Percentiles rank a stretch among this genome's conserved stretches.
These are phyloP conservation scores for Cytospora piceicola DNA, from an alignment of 2,329 filamentous ascomycete species.

Conservation along the genomic window DNA sequence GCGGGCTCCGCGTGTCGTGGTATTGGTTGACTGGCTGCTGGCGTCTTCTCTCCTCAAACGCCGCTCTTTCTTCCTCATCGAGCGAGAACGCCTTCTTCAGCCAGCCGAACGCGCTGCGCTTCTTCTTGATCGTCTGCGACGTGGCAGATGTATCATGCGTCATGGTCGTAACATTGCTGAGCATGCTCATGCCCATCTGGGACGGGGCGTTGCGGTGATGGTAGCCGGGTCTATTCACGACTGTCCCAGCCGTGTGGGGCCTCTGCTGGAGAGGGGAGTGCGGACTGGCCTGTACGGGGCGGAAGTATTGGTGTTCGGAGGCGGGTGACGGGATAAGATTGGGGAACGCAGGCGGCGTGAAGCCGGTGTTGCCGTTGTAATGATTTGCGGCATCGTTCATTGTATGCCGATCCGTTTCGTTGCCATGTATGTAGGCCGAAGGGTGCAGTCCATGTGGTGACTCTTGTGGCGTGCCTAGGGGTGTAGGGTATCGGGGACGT, in stretches of 20 bases:
- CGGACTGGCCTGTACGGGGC: conserved; percentile 64
- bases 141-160: conserved; percentile 46
- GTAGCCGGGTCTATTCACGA: conserved; percentile 41
- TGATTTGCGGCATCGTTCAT: conserved; percentile 38
- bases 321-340: conserved; percentile 51
- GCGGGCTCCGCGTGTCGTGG: conserved; percentile 54
- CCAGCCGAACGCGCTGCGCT: conserved; percentile 70
- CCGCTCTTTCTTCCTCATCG: conserved; percentile 64
- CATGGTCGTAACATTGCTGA: conserved; percentile 58
- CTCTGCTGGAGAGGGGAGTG: conserved; percentile 66
- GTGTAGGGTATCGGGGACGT: conserved; percentile 35
- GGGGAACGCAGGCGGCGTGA: conserved; percentile 45
- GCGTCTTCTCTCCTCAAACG: conserved; percentile 60
- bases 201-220: conserved; percentile 56
- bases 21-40: conserved; percentile 52
- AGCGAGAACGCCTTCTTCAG: conserved; percentile 69
- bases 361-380: conserved; percentile 34
- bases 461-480: conserved; percentile 14
- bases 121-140: conserved; percentile 61
- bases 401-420: conserved; percentile 49
- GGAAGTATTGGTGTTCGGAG: conserved; percentile 62
- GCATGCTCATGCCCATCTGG: conserved; percentile 59
- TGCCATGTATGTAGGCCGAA: conserved; percentile 53
- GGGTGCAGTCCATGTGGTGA: conserved; percentile 38
- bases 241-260: conserved; percentile 56